Percentiles rank a stretch among this genome's conserved stretches.
Conservation (phyloP, 495 filamentous ascomycete species). For the Annulohypoxylon bovei region DNA sequence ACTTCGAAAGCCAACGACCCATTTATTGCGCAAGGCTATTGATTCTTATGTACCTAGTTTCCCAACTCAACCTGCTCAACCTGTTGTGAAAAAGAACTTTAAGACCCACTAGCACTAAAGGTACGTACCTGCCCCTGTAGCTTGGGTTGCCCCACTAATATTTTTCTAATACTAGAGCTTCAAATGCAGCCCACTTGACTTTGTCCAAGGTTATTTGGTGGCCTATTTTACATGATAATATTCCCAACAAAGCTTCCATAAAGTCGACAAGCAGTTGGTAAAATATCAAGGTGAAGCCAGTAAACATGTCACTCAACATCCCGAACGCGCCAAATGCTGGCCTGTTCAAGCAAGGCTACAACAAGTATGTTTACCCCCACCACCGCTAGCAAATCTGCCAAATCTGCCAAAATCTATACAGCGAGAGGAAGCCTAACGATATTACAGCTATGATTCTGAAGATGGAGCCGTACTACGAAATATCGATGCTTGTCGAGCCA, state of each 20-base stretch:
- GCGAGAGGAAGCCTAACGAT: conserved; percentile 16
- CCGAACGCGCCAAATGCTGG: conserved; percentile 90
- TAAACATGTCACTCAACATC: conserved; percentile 91
- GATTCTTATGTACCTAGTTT: not conserved
- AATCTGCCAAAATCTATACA: not conserved
- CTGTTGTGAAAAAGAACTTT: too few species aligned
- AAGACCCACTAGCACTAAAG: not conserved
- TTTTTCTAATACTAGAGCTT: conserved; percentile 51
- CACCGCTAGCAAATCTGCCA: conserved; percentile 13
- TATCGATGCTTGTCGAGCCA: conserved; percentile 97
- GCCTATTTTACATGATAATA: not conserved
- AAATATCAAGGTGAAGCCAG: conserved; percentile 17
- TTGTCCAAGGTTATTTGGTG: not conserved
- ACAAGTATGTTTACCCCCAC: conserved; percentile 72
- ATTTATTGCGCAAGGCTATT: not conserved
- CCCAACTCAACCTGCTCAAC: not conserved
- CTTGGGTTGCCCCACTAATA: conserved; percentile 38
- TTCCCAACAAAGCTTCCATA: conserved; percentile 21
- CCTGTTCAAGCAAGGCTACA: conserved; percentile 96
- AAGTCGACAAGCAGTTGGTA: conserved; percentile 5
- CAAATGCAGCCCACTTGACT: conserved; percentile 18
- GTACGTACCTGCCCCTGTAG: conserved; percentile 10
- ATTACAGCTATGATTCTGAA: conserved; percentile 89
- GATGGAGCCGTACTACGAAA: conserved; percentile 98
- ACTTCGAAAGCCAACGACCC: not conserved